Evolutionary conservation across 2,329 filamentous ascomycete species (phyloP).

Genomic region (Clarireedia monteithiana): DNA sequence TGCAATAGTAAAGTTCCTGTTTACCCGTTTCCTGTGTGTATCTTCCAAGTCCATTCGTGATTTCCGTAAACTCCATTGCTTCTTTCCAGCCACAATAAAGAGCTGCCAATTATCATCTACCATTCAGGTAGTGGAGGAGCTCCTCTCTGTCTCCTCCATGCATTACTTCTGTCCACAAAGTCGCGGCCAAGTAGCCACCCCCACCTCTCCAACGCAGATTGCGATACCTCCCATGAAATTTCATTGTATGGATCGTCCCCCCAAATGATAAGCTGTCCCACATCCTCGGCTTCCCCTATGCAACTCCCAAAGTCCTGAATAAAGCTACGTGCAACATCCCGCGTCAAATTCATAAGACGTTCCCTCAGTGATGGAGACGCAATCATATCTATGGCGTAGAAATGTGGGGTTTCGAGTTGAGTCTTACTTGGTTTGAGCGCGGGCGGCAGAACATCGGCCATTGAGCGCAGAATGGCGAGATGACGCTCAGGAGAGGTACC

Average conservation of each 20-base stretch:
- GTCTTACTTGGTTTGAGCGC: conserved; percentile 32
- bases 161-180: conserved; percentile 34
- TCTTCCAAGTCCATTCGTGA: not conserved
- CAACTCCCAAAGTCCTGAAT: conserved; percentile 32
- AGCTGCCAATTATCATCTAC: conserved; percentile 9
- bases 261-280: conserved; percentile 36
- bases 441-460: conserved; percentile 29
- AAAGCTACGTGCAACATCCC: conserved; percentile 32
- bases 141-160: conserved; percentile 34
- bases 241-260: conserved; percentile 36
- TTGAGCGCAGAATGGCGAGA: conserved; percentile 23
- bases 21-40: not conserved
- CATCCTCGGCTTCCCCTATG: conserved; percentile 30
- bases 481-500: conserved; percentile 30
- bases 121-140: conserved; percentile 30
- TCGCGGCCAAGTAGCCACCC: conserved; percentile 32
- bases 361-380: conserved; percentile 34
- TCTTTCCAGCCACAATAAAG: not conserved
- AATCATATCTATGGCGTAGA: conserved; percentile 36
- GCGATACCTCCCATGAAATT: conserved; percentile 37
- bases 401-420: conserved; percentile 34
- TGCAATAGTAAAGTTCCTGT: not conserved
- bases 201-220: conserved; percentile 33
- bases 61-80: not conserved
- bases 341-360: conserved; percentile 29